Evolutionary conservation across 192 early-diverging fungal species (phyloP).

Genomic region (Coemansia sp.): DNA sequence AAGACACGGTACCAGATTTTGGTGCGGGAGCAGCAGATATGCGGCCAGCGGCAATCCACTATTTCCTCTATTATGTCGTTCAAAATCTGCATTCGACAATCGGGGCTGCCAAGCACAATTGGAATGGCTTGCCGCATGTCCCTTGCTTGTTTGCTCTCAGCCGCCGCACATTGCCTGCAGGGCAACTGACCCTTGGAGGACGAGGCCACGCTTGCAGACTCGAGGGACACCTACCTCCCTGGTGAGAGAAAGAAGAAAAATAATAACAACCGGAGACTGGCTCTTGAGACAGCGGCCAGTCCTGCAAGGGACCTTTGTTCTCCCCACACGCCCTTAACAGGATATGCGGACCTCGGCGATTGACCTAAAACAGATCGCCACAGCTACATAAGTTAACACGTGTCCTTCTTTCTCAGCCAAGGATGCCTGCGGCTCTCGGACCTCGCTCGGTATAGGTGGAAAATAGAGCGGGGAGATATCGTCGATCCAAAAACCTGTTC

Average conservation of each 20-base stretch:
- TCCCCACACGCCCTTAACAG: too few species aligned
- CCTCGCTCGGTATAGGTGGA: not conserved
- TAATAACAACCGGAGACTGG: too few species aligned
- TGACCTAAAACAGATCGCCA: not conserved
- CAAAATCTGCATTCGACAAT: not conserved
- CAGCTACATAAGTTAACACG: not conserved
- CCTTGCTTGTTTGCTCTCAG: not conserved
- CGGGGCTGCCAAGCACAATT: not conserved
- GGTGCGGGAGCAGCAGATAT: not conserved
- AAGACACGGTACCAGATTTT: not conserved
- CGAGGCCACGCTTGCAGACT: not conserved
- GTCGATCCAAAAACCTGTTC: not conserved
- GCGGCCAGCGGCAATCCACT: not conserved
- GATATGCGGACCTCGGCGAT: too few species aligned
- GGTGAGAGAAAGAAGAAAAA: not conserved
- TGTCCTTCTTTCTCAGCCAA: not conserved
- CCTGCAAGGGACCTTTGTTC: too few species aligned
- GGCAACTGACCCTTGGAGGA: not conserved
- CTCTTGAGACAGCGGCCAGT: not conserved
- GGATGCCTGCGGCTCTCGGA: not conserved
- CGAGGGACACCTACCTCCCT: too few species aligned
- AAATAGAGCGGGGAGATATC: not conserved
- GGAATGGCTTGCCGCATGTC: not conserved
- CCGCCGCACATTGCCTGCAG: not conserved
- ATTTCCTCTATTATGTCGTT: not conserved